Base-by-base conservation (phyloP, 495 filamentous ascomycete species). In the Aspergillus egyptiacus region DNA sequence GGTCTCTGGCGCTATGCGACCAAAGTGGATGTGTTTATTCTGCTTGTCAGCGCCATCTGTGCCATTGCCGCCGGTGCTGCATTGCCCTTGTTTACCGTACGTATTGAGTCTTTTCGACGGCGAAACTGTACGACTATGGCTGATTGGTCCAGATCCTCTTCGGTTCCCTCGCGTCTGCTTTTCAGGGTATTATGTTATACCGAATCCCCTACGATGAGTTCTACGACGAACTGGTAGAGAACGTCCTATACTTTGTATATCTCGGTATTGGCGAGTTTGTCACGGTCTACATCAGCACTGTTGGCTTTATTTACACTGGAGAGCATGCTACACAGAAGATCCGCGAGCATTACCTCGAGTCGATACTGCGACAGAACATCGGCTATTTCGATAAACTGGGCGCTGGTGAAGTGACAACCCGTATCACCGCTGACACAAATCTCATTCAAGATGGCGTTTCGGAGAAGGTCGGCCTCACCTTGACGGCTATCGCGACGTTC, bases 251-350 rank as follows among this genome's bases (percentile, higher is more conserved):
- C 59, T 96, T 96, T 46, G 69, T 97, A 10, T 96, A 96, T 61
- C 77, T 97, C 32, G 93, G 81, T 20, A 83, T 97, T 43, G 90
- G 72, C 41, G 87, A 95, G 60, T 95, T 96, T 50, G 66, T 87
- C 22, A 83, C 81, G 0, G 74, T 89, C 38, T 96, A 96, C 60
- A 66, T 91, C 46, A 77, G 82, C 17, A 95, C 89, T 1, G 82
- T 91, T 18, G 87, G 86, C 3, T 96, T 93, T 70, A 94, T 95
- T 58, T 96, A 96, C 61, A 87, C 86, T 0, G 93, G 91, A 47
- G 93, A 97, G 63, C 85, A 94, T 56, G 78, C 91, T 58, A 83
- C 85, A 19, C 81, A 80, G 54, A 90, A 91, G 69, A 88, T 96
- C 55, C 81, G 90, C 36, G 82, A 89, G 61, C 79, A 85, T 44